These are phyloP conservation scores for Tuber melanosporum DNA, from an alignment of 495 filamentous ascomycete species.

Conservation along the genomic window DNA sequence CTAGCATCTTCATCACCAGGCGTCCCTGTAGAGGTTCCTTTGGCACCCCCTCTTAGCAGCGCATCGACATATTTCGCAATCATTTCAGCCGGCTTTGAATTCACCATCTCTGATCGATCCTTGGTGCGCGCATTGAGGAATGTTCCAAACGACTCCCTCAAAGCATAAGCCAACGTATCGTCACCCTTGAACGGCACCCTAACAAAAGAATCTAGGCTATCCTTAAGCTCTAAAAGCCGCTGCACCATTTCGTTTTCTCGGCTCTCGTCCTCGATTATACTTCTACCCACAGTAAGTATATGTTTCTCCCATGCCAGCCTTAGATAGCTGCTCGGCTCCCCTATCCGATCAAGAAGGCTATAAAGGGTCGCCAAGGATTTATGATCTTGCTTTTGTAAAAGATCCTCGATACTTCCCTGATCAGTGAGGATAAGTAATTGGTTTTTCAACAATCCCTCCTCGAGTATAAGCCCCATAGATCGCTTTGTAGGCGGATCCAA, in stretches of 20 bases:
- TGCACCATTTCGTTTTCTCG: constrained; percentile 81
- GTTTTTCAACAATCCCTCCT: constrained; percentile 57
- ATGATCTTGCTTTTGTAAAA: constrained; percentile 61
- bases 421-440: constrained; percentile 59
- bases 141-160: constrained; percentile 74
- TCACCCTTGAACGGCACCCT: constrained; percentile 66
- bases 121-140: constrained; percentile 84
- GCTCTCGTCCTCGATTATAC: constrained; percentile 71
- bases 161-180: constrained; percentile 62
- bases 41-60: constrained; percentile 78
- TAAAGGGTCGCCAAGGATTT: constrained; percentile 69
- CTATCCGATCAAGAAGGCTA: constrained; percentile 58
- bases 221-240: constrained; percentile 73
- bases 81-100: constrained; percentile 94
- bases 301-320: constrained; percentile 67
- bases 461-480: constrained; percentile 62
- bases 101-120: constrained; percentile 65
- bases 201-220: constrained; percentile 67
- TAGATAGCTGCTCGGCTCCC: constrained; percentile 58
- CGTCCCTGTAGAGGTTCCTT: constrained; percentile 50
- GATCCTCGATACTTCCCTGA: constrained; percentile 55
- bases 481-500: constrained; percentile 76
- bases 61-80: constrained; percentile 94
- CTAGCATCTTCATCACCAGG: constrained; percentile 79
- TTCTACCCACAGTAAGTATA: constrained; percentile 66